These are phyloP conservation scores for Neonectria faginata DNA, from an alignment of 2,329 filamentous ascomycete species.

Conservation along the genomic window DNA sequence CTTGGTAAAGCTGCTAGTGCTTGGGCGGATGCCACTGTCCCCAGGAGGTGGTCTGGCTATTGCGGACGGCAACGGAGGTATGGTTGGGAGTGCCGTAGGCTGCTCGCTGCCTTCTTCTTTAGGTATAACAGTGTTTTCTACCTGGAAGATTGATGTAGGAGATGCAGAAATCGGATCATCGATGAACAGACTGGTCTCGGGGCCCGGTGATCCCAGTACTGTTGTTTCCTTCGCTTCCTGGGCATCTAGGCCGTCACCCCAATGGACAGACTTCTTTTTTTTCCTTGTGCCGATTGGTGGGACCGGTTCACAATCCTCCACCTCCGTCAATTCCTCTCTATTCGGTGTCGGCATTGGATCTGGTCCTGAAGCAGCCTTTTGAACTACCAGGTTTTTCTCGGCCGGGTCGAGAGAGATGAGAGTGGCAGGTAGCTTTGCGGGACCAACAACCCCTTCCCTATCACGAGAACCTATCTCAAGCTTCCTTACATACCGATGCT, in stretches of 20 bases:
- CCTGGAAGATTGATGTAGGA: neutral
- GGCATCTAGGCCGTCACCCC: constrained; percentile 32
- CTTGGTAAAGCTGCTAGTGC: constrained; percentile 23
- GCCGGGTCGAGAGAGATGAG: constrained; percentile 48
- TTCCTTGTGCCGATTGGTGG: constrained; percentile 30
- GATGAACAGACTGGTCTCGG: constrained; percentile 43
- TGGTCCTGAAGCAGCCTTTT: neutral
- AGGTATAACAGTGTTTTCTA: neutral
- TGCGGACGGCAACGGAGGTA: constrained; percentile 5
- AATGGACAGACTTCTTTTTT: constrained; percentile 46
- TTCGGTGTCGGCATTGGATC: constrained; percentile 4
- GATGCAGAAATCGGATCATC: constrained; percentile 11
- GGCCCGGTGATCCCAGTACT: constrained; percentile 19
- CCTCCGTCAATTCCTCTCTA: constrained; percentile 20
- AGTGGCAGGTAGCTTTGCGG: constrained; percentile 49
- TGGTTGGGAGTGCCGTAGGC: neutral
- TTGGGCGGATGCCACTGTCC: constrained; percentile 7
- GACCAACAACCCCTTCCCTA: constrained; percentile 55
- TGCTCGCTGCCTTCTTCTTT: constrained; percentile 8
- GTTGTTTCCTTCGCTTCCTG: constrained; percentile 25
- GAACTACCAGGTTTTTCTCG: constrained; percentile 14
- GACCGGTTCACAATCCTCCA: neutral
- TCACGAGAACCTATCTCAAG: constrained; percentile 58
- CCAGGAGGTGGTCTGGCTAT: neutral
- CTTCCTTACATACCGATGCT: constrained; percentile 51